These are phyloP conservation scores for Cerioporus squamosus DNA, from an alignment of 1,284 basidiomycete genomes.

Conservation along the genomic window DNA sequence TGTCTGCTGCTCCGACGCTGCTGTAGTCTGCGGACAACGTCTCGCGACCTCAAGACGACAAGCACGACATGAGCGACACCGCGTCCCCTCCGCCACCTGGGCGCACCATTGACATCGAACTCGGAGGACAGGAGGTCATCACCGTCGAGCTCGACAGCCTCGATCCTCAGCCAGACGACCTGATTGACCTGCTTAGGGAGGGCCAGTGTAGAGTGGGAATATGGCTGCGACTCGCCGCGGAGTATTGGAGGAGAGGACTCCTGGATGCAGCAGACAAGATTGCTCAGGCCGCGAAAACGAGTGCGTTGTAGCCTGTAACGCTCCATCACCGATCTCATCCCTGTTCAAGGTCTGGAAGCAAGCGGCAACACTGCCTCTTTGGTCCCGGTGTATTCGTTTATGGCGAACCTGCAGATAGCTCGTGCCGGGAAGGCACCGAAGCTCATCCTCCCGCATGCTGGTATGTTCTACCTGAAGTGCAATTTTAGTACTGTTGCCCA, in stretches of 20 bases:
- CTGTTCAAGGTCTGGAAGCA: conserved; percentile 43
- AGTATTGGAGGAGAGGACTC: conserved; percentile 76
- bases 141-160: conserved; percentile 81
- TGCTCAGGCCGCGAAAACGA: conserved; percentile 61
- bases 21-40: no score
- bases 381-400: conserved; percentile 74
- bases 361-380: conserved; percentile 51
- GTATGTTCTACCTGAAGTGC: conserved; percentile 46
- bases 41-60: neutral
- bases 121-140: conserved; percentile 79
- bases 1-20: neutral
- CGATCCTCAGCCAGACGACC: conserved; percentile 72
- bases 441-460: conserved; percentile 69
- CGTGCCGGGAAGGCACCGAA: conserved; percentile 84
- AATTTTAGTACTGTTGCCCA: neutral
- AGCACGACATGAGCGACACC: conserved; percentile 25
- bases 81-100: conserved; percentile 33
- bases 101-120: conserved; percentile 58
- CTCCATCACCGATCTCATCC: conserved; percentile 19
- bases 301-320: conserved; percentile 51
- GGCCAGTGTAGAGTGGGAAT: conserved; percentile 71
- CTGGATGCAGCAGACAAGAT: conserved; percentile 74
- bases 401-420: conserved; percentile 84
- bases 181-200: conserved; percentile 71
- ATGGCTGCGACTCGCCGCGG: conserved; percentile 78